Conservation (phyloP, 768 basidiomycete species). For the Neoboletus magnificus region DNA sequence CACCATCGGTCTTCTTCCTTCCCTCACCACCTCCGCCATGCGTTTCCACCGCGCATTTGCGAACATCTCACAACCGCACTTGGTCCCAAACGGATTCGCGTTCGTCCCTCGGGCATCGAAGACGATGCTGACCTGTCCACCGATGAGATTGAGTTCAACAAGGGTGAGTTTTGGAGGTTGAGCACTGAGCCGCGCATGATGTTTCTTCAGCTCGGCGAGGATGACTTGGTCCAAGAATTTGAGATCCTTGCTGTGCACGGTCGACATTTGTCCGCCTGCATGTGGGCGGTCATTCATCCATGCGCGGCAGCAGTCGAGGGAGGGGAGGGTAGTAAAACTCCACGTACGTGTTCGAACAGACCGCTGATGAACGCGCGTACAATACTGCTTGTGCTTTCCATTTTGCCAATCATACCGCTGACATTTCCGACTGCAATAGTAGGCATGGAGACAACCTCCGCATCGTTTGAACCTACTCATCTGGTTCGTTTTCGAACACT, state of each 20-base stretch:
- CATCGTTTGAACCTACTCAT: slow-evolving; percentile 25
- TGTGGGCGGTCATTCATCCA: not conserved
- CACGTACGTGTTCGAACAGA: slow-evolving; percentile 17
- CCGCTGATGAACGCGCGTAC: slow-evolving; percentile 19
- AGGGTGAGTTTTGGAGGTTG: slow-evolving; percentile 20
- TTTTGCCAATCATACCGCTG: slow-evolving; percentile 27
- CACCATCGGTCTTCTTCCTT: slow-evolving; percentile 13
- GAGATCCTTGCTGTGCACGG: slow-evolving; percentile 24
- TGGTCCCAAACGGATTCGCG: slow-evolving; percentile 24
- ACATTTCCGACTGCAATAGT: slow-evolving; percentile 27
- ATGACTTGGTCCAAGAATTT: slow-evolving; percentile 27
- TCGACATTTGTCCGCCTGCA: slow-evolving; percentile 23
- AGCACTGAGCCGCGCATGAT: slow-evolving; percentile 4
- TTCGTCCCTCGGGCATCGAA: slow-evolving; percentile 18
- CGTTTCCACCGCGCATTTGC: slow-evolving; percentile 25
- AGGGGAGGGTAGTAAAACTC: not conserved
- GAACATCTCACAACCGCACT: slow-evolving; percentile 24
- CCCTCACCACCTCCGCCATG: slow-evolving; percentile 15
- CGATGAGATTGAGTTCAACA: slow-evolving; percentile 25
- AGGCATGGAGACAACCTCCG: slow-evolving; percentile 28
- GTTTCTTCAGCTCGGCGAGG: slow-evolving; percentile 24
- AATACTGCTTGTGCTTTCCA: slow-evolving; percentile 30
- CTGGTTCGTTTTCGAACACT: slow-evolving; percentile 22
- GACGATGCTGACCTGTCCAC: slow-evolving; percentile 2
- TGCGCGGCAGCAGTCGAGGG: not conserved